phyloP scores from a whole-genome alignment of 208 protist species.

The Histomonas meleagridis region DNA sequence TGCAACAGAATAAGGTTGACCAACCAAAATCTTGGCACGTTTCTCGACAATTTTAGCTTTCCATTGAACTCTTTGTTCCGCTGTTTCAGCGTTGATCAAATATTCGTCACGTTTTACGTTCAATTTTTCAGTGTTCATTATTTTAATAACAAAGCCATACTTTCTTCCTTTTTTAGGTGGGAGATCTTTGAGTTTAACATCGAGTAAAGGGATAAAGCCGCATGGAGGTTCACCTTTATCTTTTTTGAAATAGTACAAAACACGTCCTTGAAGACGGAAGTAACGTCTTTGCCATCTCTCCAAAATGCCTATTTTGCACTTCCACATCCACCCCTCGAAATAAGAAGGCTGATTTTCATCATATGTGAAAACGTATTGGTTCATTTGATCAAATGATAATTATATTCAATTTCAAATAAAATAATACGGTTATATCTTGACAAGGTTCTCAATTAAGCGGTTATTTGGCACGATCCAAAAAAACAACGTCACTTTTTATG shows the following conservation, averaged over 20 bases:
- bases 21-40: neutral
- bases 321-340: neutral
- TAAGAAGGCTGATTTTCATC: neutral
- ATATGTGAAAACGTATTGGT: too few relatives aligned
- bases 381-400: too few relatives aligned
- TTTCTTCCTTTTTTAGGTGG: neutral
- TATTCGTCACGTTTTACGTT: neutral
- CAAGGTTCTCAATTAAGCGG: too few relatives aligned
- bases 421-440: too few relatives aligned
- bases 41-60: neutral
- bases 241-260: constrained; percentile 30
- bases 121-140: neutral
- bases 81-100: neutral
- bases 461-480: too few relatives aligned
- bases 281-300: neutral
- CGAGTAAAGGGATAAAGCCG: neutral
- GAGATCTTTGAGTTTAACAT: neutral
- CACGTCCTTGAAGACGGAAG: neutral
- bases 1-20: neutral
- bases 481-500: too few relatives aligned
- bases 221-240: neutral
- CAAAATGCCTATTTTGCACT: neutral
- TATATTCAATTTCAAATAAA: too few relatives aligned
- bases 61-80: neutral
- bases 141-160: neutral